Evolutionary conservation across 768 basidiomycete genomes (phyloP), one percentile per base, ranked within the genome.

Genomic region (Tulasnella sp.): DNA sequence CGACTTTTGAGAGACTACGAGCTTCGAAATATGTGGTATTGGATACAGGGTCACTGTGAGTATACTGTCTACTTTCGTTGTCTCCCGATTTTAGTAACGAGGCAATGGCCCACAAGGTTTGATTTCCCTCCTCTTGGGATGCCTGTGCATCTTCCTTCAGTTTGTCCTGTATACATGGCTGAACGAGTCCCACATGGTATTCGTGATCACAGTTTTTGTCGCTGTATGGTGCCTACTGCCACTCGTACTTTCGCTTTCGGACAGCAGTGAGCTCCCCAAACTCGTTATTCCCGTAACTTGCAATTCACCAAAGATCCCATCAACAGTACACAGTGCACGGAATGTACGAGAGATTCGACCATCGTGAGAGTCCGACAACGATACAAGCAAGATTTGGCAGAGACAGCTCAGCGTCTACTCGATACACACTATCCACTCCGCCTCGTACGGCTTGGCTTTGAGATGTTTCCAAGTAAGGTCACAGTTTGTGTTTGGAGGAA

Each of bases 11-110:
- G 46, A 73, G 71, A 73, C n/a, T 48, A 42, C 23, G 39, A 48
- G n/a, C 40, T 48, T 74, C 48, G 55, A 72, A 71, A 37, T 35
- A 69, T 23, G 70, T 70, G 71, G 46, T 77, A 29, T 61, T 79
- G 55, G 76, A 77, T 72, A 75, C 75, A 61, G 67, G 51, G 51
- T 35, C 69, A 77, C 46, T 76, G 76, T 70, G 75, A 57, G 70
- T 51, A 26, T 7, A 23, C 4, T 18, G 26, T 0, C n/a, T 32
- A 13, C n/a, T 13, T 29, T 26, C 61, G 61, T 5, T 29, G 3
- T 29, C 61, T 0, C 9, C 11, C 55, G 0, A 13, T 18, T 26
- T 5, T 16, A 67, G 11, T 67, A 15, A 67, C 61, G 1, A 15
- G 15, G 35, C 32, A 35, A 32, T 26, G n/a, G 10, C 16, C 61